These are phyloP conservation scores for Tylopilus orsonianus DNA, from an alignment of 1,284 basidiomycete species.

Conservation along the genomic window DNA sequence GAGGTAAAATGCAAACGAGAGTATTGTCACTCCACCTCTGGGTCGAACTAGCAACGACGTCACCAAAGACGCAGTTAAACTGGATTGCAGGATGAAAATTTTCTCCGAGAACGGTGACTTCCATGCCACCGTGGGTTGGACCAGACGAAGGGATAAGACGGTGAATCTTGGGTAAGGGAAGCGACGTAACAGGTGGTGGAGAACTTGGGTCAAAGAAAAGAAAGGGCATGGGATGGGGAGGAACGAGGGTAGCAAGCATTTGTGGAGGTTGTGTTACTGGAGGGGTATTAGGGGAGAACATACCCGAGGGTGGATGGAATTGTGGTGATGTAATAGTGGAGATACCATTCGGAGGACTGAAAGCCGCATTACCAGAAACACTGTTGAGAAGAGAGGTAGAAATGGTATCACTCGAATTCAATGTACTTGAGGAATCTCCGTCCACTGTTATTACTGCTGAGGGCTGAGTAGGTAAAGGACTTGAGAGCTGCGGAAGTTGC, in stretches of 20 bases:
- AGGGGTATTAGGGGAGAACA: conserved; percentile 17
- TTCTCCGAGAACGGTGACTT: conserved; percentile 91
- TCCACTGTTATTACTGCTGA: conserved; percentile 10
- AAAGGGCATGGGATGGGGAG: conserved; percentile 44
- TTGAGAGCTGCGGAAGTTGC: conserved; percentile 20
- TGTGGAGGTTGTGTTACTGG: conserved; percentile 22
- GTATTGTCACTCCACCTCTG: conserved; percentile 94
- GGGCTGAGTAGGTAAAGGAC: conserved; percentile 12
- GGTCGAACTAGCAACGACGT: conserved; percentile 78
- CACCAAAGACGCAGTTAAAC: conserved; percentile 86
- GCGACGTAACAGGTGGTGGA: conserved; percentile 41
- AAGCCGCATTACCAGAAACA: conserved; percentile 10
- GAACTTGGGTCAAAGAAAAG: conserved; percentile 59
- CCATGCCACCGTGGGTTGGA: conserved; percentile 90
- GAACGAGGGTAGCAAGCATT: conserved; percentile 19
- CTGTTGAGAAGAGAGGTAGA: conserved; percentile 12
- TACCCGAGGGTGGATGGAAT: conserved; percentile 19
- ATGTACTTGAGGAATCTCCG: conserved; percentile 3
- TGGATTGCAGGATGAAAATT: conserved; percentile 78
- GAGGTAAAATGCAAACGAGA: conserved; percentile 89
- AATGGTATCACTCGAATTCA: conserved; percentile 13
- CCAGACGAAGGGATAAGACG: conserved; percentile 90
- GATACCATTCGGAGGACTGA: conserved; percentile 17
- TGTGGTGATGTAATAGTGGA: conserved; percentile 16
- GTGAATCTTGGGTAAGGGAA: conserved; percentile 69